Evolutionary conservation across 2,329 filamentous ascomycete genomes (phyloP), one percentile per base, ranked within the genome.

Genomic region (Curvularia sp.): DNA sequence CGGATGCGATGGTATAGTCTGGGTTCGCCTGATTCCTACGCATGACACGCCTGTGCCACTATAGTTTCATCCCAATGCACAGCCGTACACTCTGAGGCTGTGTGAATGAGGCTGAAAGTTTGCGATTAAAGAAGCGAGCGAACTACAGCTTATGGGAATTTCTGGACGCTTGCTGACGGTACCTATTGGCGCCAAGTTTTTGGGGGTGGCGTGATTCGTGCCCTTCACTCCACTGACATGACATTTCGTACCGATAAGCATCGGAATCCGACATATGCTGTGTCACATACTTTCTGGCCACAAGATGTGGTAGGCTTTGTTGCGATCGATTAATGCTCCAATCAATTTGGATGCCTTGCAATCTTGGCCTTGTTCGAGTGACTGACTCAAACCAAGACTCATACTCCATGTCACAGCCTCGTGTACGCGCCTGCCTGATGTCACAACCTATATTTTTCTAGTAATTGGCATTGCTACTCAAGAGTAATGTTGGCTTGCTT

Each of bases 381-480:
- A 18, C 13, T 46, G 50, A 53, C 50, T 53, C 41, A 46, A 23
- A 28, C 8, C 39, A 34, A 39, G 3, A 41, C 13, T 38, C 48
- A 50, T 21, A 21, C 46, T 38, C n/a, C n/a, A 15, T 36, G 21
- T 13, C 41, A 38, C 50, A 46, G 41, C 50, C 39, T 38, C 9
- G 28, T 19, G 21, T 28, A 9, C 15, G 41, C 30, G 19, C 8
- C 21, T 45, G 19, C 28, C 41, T 53, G 50, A 53, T 21, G 50
- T 46, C 50, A 45, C 28, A 21, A 2, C n/a, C 18, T 28, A 18
- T 9, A 2, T 10, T 15, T 2, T 21, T 27, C n/a, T n/a, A n/a
- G 27, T 25, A 51, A 15, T 23, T 23, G 28, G 6, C n/a, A 30
- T 13, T 6, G 13, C 13, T 12, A 12, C 19, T 27, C 23, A 27